Conservation (phyloP, 495 filamentous ascomycete genomes). For the Penicilliopsis zonata region DNA sequence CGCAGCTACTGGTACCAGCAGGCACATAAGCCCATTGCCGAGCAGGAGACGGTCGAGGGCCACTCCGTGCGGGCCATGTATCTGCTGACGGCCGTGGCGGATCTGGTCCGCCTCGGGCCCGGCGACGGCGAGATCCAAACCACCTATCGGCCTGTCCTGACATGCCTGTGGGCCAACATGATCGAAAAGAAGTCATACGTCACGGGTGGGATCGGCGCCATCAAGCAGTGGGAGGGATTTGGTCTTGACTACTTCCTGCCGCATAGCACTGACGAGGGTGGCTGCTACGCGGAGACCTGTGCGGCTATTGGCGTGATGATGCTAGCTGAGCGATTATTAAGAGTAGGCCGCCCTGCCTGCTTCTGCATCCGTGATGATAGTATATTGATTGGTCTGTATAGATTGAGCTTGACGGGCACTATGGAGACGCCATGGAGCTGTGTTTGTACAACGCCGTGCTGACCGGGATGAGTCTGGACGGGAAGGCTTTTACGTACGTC, state of each 20-base stretch:
- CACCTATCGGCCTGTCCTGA: conserved; percentile 17
- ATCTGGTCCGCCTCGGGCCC: conserved; percentile 16
- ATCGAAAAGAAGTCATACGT: conserved; percentile 47
- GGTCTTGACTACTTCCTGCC: conserved; percentile 47
- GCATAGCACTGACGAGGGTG: conserved; percentile 43
- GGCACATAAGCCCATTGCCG: conserved; percentile 39
- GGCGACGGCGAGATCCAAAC: conserved; percentile 11
- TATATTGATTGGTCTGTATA: conserved; percentile 6
- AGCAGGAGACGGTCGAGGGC: conserved; percentile 44
- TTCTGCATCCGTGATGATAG: neutral
- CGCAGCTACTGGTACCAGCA: conserved; percentile 38
- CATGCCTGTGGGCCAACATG: conserved; percentile 45
- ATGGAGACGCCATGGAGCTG: conserved; percentile 47
- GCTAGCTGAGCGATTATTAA: conserved; percentile 40
- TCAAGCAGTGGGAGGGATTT: conserved; percentile 51
- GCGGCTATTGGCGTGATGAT: conserved; percentile 50
- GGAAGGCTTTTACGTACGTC: conserved; percentile 38
- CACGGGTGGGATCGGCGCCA: conserved; percentile 47
- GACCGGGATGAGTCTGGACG: conserved; percentile 30
- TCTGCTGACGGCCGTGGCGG: conserved; percentile 28
- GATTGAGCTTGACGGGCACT: conserved; percentile 38
- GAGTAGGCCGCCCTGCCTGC: conserved; percentile 16
- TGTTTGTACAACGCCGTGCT: conserved; percentile 49
- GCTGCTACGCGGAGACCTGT: conserved; percentile 52
- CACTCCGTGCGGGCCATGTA: conserved; percentile 52